Conservation (phyloP, 331 rosid genomes). For the Telfairia occidentalis region DNA sequence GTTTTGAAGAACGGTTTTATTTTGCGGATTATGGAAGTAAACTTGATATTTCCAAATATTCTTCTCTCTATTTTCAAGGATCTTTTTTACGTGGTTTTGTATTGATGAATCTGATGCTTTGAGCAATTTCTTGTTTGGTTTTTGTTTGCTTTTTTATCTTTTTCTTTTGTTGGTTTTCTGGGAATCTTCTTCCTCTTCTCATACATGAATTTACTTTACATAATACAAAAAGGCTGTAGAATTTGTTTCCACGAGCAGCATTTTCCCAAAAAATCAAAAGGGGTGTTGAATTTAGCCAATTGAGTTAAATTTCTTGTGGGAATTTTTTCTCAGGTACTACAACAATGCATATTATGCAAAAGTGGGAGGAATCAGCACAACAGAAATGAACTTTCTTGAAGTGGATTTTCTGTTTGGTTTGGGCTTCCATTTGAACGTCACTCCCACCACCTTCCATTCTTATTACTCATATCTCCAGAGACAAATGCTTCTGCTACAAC, state of each 20-base stretch:
- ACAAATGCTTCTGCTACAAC: conserved; percentile 11
- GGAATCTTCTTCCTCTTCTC: neutral
- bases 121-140: neutral
- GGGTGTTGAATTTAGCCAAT: neutral
- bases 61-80: neutral
- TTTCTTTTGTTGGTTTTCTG: neutral
- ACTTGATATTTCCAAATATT: too few species aligned
- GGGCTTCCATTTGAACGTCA: conserved; percentile 21
- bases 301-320: neutral
- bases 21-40: too few species aligned
- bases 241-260: neutral
- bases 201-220: neutral
- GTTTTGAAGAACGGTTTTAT: too few species aligned
- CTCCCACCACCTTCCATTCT: conserved; percentile 14
- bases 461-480: conserved; percentile 14
- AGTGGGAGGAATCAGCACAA: conserved; percentile 27
- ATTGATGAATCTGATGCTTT: conserved; percentile 5
- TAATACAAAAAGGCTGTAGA: neutral
- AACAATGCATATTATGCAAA: conserved; percentile 28
- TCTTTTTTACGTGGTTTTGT: neutral
- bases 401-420: conserved; percentile 25
- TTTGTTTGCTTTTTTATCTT: neutral
- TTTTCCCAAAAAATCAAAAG: neutral
- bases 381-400: conserved; percentile 25
- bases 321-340: conserved; percentile 16